A percentile compares a stretch with the other conserved stretches of the same genome.
phyloP scores from a whole-genome alignment of 176 grass and related monocot species.

The Oryza longistaminata region DNA sequence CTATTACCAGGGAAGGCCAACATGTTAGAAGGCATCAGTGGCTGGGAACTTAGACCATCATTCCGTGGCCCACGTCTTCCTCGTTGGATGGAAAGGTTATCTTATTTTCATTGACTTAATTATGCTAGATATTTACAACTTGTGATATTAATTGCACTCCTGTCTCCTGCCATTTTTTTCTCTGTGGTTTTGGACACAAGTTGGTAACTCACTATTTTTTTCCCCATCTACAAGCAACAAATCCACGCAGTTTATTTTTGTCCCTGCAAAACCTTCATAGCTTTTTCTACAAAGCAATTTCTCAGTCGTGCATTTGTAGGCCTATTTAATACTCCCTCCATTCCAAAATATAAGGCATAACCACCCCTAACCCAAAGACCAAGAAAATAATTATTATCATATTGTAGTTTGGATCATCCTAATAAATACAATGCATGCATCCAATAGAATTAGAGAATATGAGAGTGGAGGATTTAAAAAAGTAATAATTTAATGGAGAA shows the following conservation, averaged over 20 bases:
- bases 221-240: not conserved
- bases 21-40: conserved; percentile 85
- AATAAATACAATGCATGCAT: no score
- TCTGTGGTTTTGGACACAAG: not conserved
- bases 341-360: no score
- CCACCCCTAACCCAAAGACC: no score
- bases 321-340: not conserved
- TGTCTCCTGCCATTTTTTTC: not conserved
- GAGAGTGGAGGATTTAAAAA: no score
- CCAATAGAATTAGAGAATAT: no score
- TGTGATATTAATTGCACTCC: conserved; percentile 13
- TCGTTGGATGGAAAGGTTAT: conserved; percentile 98
- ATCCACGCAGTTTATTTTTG: not conserved
- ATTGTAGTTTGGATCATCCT: no score
- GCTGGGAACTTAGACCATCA: conserved; percentile 90
- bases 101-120: conserved; percentile 5
- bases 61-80: conserved; percentile 84
- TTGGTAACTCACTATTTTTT: not conserved
- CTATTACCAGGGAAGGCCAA: conserved; percentile 84
- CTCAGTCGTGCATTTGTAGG: no score
- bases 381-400: no score
- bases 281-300: not conserved
- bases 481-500: no score
- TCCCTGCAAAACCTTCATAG: not conserved
- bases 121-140: not conserved